Conservation (phyloP, 768 basidiomycete species). For the Tricholomella constricta region DNA sequence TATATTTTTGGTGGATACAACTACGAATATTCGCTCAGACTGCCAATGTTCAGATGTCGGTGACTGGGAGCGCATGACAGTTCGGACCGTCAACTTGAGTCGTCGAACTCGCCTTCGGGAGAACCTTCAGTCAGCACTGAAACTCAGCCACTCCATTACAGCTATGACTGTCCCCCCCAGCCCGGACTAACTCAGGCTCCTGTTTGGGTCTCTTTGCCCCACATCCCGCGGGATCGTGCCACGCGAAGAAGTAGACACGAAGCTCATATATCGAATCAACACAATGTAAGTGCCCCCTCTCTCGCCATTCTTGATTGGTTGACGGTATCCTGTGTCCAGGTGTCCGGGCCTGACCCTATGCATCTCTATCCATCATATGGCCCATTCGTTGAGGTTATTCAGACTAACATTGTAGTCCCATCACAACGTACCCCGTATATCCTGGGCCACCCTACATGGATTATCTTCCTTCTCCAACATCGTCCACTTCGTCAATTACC, state of each 20-base stretch:
- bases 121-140: neutral
- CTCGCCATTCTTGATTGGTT: neutral
- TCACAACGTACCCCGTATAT: constrained; percentile 5
- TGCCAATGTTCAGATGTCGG: constrained; percentile 18
- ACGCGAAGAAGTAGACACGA: neutral
- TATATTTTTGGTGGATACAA: constrained; percentile 15
- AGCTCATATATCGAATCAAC: neutral
- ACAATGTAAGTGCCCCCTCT: constrained; percentile 12
- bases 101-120: constrained; percentile 1
- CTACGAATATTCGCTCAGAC: constrained; percentile 4
- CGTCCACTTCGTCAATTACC: constrained; percentile 3
- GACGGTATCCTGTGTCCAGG: constrained; percentile 7
- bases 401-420: constrained; percentile 4
- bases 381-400: neutral
- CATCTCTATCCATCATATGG: neutral
- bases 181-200: constrained; percentile 4
- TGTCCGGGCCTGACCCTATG: neutral
- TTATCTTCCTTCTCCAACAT: constrained; percentile 11
- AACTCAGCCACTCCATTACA: neutral
- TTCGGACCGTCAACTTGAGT: constrained; percentile 13
- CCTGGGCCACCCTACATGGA: constrained; percentile 18
- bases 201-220: neutral
- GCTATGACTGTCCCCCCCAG: neutral
- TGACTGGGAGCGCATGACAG: constrained; percentile 22
- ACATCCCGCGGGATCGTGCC: constrained; percentile 1